phyloP scores from a whole-genome alignment of 23 red algal genomes.

The Pyropia haitanensis region DNA sequence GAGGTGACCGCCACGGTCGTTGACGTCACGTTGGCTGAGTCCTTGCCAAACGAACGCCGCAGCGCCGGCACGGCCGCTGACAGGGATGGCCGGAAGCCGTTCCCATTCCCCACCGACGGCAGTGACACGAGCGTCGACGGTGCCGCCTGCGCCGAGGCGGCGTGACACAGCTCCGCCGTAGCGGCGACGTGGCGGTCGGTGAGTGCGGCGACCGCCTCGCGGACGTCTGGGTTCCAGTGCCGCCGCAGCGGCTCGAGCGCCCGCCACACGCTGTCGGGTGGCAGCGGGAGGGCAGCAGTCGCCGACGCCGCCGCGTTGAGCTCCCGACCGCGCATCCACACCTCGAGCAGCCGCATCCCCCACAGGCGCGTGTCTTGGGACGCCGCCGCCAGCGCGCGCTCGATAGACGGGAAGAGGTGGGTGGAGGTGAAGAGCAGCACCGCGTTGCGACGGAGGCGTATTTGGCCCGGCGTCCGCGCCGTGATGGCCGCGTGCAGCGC shows the following conservation, averaged over 20 bases:
- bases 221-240: conserved; percentile 42
- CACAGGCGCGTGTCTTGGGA: conserved; percentile 50
- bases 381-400: conserved; percentile 21
- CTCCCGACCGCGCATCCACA: conserved; percentile 48
- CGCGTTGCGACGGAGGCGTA: conserved; percentile 18
- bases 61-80: neutral
- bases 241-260: conserved; percentile 32
- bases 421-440: conserved; percentile 34
- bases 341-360: conserved; percentile 55
- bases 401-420: conserved; percentile 40
- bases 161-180: neutral
- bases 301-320: conserved; percentile 23
- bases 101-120: too few relatives aligned
- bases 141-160: neutral
- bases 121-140: too few relatives aligned
- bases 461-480: conserved; percentile 16
- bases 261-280: conserved; percentile 17
- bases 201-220: conserved; percentile 17
- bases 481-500: conserved; percentile 33
- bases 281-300: conserved; percentile 14
- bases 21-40: conserved; percentile 21
- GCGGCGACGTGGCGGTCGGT: conserved; percentile 26
- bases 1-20: conserved; percentile 24
- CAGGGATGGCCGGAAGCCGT: too few relatives aligned
- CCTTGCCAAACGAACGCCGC: conserved; percentile 6